Evolutionary conservation across 2,329 filamentous ascomycete genomes (phyloP).

Genomic region (Diaporthe amygdali): DNA sequence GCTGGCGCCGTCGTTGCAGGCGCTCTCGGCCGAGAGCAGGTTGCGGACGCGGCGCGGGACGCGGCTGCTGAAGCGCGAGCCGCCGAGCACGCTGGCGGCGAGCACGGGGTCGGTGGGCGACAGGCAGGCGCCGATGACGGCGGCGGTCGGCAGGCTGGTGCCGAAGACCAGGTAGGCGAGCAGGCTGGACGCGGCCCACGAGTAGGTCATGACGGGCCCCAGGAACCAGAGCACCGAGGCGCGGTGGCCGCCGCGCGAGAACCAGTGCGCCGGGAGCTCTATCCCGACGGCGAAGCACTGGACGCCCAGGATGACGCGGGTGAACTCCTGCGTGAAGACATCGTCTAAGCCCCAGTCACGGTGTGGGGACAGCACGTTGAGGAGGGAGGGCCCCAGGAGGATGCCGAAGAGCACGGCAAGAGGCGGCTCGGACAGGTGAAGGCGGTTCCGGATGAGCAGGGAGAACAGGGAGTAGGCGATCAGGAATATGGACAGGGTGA

Average conservation of each 20-base stretch:
- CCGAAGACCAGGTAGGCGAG: constrained; percentile 68
- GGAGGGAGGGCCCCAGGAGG: constrained; percentile 14
- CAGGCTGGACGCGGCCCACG: constrained; percentile 70
- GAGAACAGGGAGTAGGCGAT: constrained; percentile 19
- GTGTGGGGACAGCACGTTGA: constrained; percentile 15
- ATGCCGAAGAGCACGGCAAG: constrained; percentile 22
- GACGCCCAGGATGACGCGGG: constrained; percentile 73
- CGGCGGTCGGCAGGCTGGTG: constrained; percentile 62
- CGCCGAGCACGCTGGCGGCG: constrained; percentile 67
- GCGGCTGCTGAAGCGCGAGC: constrained; percentile 59
- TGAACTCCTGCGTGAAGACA: constrained; percentile 54
- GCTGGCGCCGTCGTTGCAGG: constrained; percentile 55
- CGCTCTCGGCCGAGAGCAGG: constrained; percentile 67
- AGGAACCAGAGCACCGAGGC: constrained; percentile 59
- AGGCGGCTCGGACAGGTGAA: constrained; percentile 20
- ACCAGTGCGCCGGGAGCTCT: constrained; percentile 62
- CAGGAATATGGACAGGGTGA: constrained; percentile 17
- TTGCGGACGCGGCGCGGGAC: constrained; percentile 70
- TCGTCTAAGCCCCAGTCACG: constrained; percentile 15
- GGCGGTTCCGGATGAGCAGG: constrained; percentile 19
- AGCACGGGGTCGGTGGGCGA: constrained; percentile 75
- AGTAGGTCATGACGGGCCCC: constrained; percentile 70
- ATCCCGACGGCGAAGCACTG: constrained; percentile 78
- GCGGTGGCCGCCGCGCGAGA: constrained; percentile 20
- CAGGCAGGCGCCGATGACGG: constrained; percentile 70